A percentile compares a stretch with the other conserved stretches of the same genome.
These are phyloP conservation scores for Fusarium pilosicola DNA, from an alignment of 2,329 filamentous ascomycete genomes.

Conservation along the genomic window DNA sequence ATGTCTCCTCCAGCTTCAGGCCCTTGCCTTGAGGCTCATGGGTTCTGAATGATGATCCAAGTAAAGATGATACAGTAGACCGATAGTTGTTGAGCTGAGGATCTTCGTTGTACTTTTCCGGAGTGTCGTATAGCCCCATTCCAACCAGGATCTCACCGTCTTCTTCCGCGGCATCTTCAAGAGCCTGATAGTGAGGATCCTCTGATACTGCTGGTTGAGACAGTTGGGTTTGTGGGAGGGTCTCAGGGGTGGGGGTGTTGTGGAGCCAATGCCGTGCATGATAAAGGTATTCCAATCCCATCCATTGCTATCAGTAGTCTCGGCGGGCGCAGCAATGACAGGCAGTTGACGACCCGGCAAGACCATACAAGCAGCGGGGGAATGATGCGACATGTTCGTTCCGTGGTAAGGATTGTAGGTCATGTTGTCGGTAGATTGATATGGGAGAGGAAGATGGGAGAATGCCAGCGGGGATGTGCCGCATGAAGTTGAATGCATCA, in stretches of 20 bases:
- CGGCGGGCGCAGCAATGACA: conserved; percentile 47
- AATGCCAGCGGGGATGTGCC: conserved; percentile 67
- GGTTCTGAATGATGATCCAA: conserved; percentile 59
- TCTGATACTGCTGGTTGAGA: conserved; percentile 59
- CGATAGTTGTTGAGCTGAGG: conserved; percentile 64
- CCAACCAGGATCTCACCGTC: conserved; percentile 81
- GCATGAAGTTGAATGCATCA: conserved; percentile 65
- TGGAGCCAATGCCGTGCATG: conserved; percentile 56
- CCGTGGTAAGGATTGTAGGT: conserved; percentile 54
- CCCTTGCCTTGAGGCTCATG: conserved; percentile 72
- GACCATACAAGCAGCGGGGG: conserved; percentile 42
- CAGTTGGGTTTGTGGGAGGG: conserved; percentile 64
- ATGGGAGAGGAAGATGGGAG: conserved; percentile 64
- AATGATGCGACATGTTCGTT: conserved; percentile 50
- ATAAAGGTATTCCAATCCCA: conserved; percentile 60
- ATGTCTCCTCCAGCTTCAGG: conserved; percentile 83
- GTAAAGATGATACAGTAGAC: conserved; percentile 63
- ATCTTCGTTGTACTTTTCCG: conserved; percentile 65
- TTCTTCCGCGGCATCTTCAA: conserved; percentile 62
- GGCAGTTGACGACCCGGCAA: conserved; percentile 32
- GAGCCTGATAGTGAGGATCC: conserved; percentile 60
- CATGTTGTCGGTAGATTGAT: conserved; percentile 50
- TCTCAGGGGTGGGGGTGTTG: conserved; percentile 70
- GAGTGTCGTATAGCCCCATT: conserved; percentile 82
- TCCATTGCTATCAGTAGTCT: conserved; percentile 18